phyloP scores from a whole-genome alignment of 768 basidiomycete genomes.

The Myochromella boudieri region DNA sequence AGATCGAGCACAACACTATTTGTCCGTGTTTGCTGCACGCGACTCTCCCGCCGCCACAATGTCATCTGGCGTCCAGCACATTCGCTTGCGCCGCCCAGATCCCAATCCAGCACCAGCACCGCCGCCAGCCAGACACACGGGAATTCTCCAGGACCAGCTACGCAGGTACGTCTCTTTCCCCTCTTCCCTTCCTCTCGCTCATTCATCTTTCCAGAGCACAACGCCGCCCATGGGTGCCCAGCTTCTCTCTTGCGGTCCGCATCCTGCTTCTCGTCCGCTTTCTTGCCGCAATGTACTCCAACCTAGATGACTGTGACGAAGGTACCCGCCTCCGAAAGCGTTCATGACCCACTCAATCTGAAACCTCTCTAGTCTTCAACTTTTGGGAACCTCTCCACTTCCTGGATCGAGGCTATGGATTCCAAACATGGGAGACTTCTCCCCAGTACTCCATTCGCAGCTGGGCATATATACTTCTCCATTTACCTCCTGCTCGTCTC shows the following conservation, averaged over 20 bases:
- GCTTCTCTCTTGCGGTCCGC: constrained; percentile 81
- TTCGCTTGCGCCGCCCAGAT: constrained; percentile 51
- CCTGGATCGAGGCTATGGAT: constrained; percentile 79
- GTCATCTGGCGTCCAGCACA: constrained; percentile 38
- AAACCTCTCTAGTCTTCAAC: constrained; percentile 75
- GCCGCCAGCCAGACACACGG: constrained; percentile 48
- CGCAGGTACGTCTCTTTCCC: constrained; percentile 49
- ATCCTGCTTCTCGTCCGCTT: constrained; percentile 81
- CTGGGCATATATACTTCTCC: constrained; percentile 90
- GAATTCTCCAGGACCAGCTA: constrained; percentile 79
- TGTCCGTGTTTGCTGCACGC: constrained; percentile 12
- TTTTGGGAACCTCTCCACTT: constrained; percentile 99
- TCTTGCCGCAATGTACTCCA: constrained; percentile 89
- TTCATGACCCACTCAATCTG: neutral
- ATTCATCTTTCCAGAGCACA: constrained; percentile 47
- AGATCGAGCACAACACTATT: constrained; percentile 11
- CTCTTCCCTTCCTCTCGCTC: constrained; percentile 8
- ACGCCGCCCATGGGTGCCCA: constrained; percentile 82
- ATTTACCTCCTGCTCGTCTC: constrained; percentile 66
- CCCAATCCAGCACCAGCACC: constrained; percentile 25
- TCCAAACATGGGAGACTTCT: constrained; percentile 98
- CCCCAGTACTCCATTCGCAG: constrained; percentile 90
- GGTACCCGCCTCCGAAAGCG: constrained; percentile 41
- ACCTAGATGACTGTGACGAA: constrained; percentile 96
- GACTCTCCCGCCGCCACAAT: constrained; percentile 20